Base-by-base conservation (phyloP, 352 stramenopile genomes). In the Phytophthora podocarpi region DNA sequence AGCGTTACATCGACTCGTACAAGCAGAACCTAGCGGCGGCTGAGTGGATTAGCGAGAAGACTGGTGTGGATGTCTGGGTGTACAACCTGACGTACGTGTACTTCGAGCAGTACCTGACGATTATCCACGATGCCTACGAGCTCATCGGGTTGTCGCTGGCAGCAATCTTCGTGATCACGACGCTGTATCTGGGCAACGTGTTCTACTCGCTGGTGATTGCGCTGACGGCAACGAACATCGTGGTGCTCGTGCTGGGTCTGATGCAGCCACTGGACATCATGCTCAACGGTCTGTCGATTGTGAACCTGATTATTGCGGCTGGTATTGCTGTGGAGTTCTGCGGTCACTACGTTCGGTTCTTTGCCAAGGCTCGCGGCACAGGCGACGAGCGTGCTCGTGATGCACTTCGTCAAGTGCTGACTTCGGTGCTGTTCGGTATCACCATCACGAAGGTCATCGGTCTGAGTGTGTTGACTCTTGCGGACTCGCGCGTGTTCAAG, bases 401-500 rank as follows among this genome's bases (percentile, higher is more conserved):
- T 8, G 84, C 84, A 0, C 60, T 91, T 37, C 62, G 58, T 26
- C 67, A 80, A 18, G 83, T 90, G n/a, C 74, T 87, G 18, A 70
- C 79, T 10, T 90, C 78, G 8, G 83, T 96, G 30, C 58, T 96
- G 30, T 92, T 85, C 24, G 87, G 89, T 37, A 96, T 96, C 53
- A 97, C 89, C 20, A 75, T 97, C 55, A 96, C 87, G 16, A 97
- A 96, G 59, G 42, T 95, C 32, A 83, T 93, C 5, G 89, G 87
- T 40, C 65, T 97, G n/a, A 85, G 78, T 37, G 82, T 92, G 11
- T 56, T 97, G 35, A 87, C 81, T 16, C 78, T 96, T 24, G 87
- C 90, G 5, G 85, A 89, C 59, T 95, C 87, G 52, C 80, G 87
- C 21, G 74, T 97, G 48, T 96, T 96, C 63, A 85, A 90, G 57